Evolutionary conservation across 805 yeast species (phyloP).

Genomic region (Myxozyma vanderwaltii): DNA sequence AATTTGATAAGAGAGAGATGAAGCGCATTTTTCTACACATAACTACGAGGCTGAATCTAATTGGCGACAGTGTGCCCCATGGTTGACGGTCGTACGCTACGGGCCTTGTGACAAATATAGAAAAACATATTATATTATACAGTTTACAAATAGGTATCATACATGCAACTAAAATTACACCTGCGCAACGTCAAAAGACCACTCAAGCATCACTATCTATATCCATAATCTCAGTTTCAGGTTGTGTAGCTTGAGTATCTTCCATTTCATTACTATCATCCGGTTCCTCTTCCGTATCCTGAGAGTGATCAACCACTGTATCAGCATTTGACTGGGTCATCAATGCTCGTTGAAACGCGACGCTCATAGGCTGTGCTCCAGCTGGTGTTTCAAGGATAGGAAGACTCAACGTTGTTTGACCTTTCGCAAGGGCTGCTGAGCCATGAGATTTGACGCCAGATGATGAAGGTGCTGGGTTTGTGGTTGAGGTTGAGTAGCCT

Average conservation of each 20-base stretch:
- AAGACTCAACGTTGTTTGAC: slow-evolving; percentile 13
- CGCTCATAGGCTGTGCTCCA: slow-evolving; percentile 5
- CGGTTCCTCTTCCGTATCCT: slow-evolving; percentile 10
- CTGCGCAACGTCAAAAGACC: background rate
- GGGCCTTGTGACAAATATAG: no score
- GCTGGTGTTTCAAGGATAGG: slow-evolving; percentile 3
- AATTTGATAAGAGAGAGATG: no score
- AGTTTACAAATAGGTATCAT: no score
- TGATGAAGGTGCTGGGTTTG: background rate
- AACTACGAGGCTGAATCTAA: no score
- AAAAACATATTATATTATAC: no score
- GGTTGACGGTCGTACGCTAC: no score
- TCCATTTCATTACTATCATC: slow-evolving; percentile 7
- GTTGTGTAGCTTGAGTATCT: background rate
- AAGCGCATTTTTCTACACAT: no score
- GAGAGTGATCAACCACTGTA: background rate
- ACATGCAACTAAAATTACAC: no score
- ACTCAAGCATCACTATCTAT: background rate
- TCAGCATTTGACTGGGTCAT: background rate
- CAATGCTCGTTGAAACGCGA: background rate
- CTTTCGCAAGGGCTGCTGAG: background rate
- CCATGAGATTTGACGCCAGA: background rate
- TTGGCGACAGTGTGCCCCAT: no score
- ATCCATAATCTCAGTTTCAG: slow-evolving; percentile 1
- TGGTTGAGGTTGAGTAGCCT: background rate